phyloP scores from a whole-genome alignment of 768 basidiomycete genomes.

The Collybiopsis luxurians region DNA sequence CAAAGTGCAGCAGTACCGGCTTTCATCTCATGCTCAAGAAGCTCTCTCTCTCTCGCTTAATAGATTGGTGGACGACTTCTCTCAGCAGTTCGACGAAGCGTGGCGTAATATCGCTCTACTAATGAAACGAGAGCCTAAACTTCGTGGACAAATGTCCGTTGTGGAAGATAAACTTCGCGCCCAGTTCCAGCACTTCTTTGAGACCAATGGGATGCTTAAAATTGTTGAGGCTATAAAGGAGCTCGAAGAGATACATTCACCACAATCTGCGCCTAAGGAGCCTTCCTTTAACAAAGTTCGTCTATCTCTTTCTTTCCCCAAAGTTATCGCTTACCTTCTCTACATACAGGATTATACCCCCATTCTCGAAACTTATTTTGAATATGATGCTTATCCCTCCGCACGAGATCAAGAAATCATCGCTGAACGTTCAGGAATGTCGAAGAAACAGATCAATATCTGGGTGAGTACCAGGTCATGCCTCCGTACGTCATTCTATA shows the following conservation, averaged over 20 bases:
- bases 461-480: constrained; percentile 36
- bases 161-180: not conserved
- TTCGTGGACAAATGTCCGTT: not conserved
- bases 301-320: not conserved
- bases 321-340: not conserved
- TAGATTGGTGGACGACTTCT: not conserved
- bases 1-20: not conserved
- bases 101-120: not conserved
- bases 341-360: constrained; percentile 43
- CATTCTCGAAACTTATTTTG: constrained; percentile 44
- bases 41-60: not conserved
- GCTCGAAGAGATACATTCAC: not conserved
- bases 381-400: constrained; percentile 45
- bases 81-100: not conserved
- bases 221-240: not conserved
- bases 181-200: not conserved
- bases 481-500: not conserved
- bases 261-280: not conserved
- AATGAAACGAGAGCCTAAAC: too few relatives aligned
- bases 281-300: constrained; percentile 6
- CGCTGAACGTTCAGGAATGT: constrained; percentile 43
- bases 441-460: constrained; percentile 46
- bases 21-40: not conserved
- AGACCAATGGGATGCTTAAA: not conserved
- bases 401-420: constrained; percentile 34